Base-by-base conservation (phyloP, 441 rosid genomes). In the Jatropha podagrica region DNA sequence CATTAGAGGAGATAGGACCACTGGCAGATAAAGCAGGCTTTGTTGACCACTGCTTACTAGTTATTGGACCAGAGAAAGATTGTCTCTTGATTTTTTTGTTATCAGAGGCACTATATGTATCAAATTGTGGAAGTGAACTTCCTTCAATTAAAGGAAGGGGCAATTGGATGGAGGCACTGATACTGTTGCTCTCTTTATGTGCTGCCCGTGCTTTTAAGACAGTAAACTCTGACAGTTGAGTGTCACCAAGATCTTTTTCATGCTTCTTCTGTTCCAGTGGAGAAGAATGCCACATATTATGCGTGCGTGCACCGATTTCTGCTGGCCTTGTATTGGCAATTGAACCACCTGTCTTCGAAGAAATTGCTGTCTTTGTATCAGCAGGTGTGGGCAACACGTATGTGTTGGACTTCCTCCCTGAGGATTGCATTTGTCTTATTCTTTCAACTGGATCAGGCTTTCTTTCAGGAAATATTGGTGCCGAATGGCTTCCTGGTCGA, bases 371-470 rank as follows among this genome's bases (percentile, higher is more conserved):
- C 79, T 85, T 89, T 40, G 86, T 83, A 77, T 91, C 94, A 69
- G 26, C 77, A 38, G 98, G 98, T 18, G 89, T 94, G 49, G 99
- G 99, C 74, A 96, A 88, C 70, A 89, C 95, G 59, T 94, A 92
- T 11, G 98, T 80, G 64, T 82, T 78, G 62, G 83, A 79, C 77
- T 87, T 88, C 83, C 82, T 81, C 23, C 81, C 14, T 56, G 90
- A 69, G 68, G 83, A 86, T 65, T 80, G 88, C 77, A 79, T 74
- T 74, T 86, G 91, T 81, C 91, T 88, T 68, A 82, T 73, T 86
- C 78, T 88, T 78, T 93, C 98, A 3, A 79, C 75, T 51, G 85
- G 81, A 77, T 95, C 95, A 20, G 78, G 69, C 84, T 89, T 94
- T 81, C 87, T 87, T 78, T 90, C 99, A 27, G 92, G 85, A 82